These are phyloP conservation scores for Tuber umbilicatum DNA, from an alignment of 495 filamentous ascomycete genomes.

Conservation along the genomic window DNA sequence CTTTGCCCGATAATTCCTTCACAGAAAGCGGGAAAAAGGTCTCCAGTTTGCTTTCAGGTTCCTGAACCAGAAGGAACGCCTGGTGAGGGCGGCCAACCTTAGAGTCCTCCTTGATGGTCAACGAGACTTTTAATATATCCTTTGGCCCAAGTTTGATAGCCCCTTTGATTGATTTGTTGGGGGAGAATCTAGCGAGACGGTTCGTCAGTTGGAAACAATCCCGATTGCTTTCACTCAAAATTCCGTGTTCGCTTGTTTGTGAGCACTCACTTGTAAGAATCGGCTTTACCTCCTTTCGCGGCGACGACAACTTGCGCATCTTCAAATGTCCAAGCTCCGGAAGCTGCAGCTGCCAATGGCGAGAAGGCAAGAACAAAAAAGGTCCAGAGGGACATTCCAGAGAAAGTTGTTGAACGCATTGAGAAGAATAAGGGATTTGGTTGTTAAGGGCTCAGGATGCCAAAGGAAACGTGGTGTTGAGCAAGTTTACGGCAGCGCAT, in stretches of 20 bases:
- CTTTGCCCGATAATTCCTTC: slow-evolving; percentile 63
- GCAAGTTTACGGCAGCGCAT: slow-evolving; percentile 21
- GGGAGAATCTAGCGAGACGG: slow-evolving; percentile 51
- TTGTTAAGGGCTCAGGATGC: background rate
- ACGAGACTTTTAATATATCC: slow-evolving; percentile 72
- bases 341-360: slow-evolving; percentile 23
- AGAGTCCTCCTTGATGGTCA: slow-evolving; percentile 73
- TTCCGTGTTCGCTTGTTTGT: slow-evolving; percentile 5
- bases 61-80: slow-evolving; percentile 76
- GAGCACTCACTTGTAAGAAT: slow-evolving; percentile 6
- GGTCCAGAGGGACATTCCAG: slow-evolving; percentile 25
- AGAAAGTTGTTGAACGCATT: slow-evolving; percentile 27
- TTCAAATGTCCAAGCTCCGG: slow-evolving; percentile 28
- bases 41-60: slow-evolving; percentile 67
- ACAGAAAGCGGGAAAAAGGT: slow-evolving; percentile 80
- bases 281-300: slow-evolving; percentile 16
- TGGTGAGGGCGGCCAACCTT: slow-evolving; percentile 82
- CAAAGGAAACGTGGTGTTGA: slow-evolving; percentile 39
- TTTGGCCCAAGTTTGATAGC: slow-evolving; percentile 58
- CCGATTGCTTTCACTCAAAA: slow-evolving; percentile 4
- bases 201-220: background rate
- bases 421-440: slow-evolving; percentile 8
- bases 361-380: slow-evolving; percentile 25
- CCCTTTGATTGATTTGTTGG: slow-evolving; percentile 57
- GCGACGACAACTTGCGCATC: slow-evolving; percentile 25